Evolutionary conservation across 371 early-diverging fungal genomes (phyloP).

Genomic region (Funneliformis caledonium): DNA sequence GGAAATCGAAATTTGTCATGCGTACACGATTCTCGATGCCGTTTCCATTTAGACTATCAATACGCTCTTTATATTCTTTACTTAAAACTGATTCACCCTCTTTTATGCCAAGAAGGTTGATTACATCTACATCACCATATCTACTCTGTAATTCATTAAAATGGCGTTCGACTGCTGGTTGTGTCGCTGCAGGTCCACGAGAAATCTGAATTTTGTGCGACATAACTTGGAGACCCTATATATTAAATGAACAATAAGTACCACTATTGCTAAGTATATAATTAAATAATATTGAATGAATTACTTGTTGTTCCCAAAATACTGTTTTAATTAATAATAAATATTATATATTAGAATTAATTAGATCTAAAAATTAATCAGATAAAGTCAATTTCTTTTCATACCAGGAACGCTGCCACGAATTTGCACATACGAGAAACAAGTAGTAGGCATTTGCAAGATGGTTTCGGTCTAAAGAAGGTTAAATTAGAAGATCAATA

Average conservation of each 20-base stretch:
- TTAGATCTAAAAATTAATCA: not conserved
- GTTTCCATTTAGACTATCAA: constrained; percentile 49
- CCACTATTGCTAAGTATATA: not conserved
- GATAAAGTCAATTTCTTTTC: not conserved
- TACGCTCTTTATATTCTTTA: constrained; percentile 67
- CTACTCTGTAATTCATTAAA: constrained; percentile 75
- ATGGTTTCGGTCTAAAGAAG: constrained; percentile 71
- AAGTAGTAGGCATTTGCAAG: constrained; percentile 60
- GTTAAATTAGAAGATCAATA: not conserved
- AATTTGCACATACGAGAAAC: constrained; percentile 78
- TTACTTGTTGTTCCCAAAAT: constrained; percentile 91
- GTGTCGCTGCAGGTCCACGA: constrained; percentile 40
- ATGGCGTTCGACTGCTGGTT: constrained; percentile 82
- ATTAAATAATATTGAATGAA: not conserved
- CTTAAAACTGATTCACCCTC: constrained; percentile 77
- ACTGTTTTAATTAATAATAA: constrained; percentile 49
- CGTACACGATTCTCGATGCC: constrained; percentile 43
- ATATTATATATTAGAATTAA: not conserved
- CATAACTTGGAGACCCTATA: constrained; percentile 38
- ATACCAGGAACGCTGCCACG: constrained; percentile 93
- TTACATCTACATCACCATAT: constrained; percentile 76
- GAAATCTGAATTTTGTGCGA: constrained; percentile 37
- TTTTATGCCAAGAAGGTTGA: constrained; percentile 82
- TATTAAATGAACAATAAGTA: not conserved
- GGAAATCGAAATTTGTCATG: constrained; percentile 85